Percentiles rank a stretch among this genome's conserved stretches.
phyloP scores from a whole-genome alignment of 345 rosid genomes.

The Syzygium aromaticum region DNA sequence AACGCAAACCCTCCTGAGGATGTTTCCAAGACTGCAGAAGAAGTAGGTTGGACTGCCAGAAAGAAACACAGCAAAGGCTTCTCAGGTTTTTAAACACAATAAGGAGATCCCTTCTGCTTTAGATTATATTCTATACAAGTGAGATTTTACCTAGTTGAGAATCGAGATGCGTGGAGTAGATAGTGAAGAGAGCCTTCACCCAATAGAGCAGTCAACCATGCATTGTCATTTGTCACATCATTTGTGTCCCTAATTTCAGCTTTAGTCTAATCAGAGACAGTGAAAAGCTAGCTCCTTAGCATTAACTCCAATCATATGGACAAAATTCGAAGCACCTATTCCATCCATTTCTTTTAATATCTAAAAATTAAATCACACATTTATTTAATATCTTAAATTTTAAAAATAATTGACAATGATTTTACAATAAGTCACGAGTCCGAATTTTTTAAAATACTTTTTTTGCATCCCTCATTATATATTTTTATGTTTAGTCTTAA shows the following conservation, averaged over 20 bases:
- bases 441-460: too few species aligned
- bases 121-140: too few species aligned
- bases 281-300: neutral
- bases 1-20: neutral
- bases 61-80: neutral
- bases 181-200: neutral
- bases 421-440: rapidly evolving
- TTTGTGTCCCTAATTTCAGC: neutral
- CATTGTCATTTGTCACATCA: neutral
- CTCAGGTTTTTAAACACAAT: neutral
- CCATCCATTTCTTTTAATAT: neutral
- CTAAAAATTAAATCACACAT: too few species aligned
- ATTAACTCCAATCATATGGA: neutral
- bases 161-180: neutral
- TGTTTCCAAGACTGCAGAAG: neutral
- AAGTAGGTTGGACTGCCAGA: neutral
- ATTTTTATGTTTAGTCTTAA: too few species aligned
- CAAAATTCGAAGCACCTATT: neutral
- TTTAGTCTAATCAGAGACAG: neutral
- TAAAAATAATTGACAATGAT: rapidly evolving
- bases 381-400: too few species aligned
- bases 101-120: too few species aligned
- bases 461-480: too few species aligned
- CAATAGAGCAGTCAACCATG: neutral
- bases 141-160: neutral